A percentile compares a stretch with the other conserved stretches of the same genome.
Evolutionary conservation across 164 flowering plant species (phyloP).

Genomic region (Platanus orientalis): DNA sequence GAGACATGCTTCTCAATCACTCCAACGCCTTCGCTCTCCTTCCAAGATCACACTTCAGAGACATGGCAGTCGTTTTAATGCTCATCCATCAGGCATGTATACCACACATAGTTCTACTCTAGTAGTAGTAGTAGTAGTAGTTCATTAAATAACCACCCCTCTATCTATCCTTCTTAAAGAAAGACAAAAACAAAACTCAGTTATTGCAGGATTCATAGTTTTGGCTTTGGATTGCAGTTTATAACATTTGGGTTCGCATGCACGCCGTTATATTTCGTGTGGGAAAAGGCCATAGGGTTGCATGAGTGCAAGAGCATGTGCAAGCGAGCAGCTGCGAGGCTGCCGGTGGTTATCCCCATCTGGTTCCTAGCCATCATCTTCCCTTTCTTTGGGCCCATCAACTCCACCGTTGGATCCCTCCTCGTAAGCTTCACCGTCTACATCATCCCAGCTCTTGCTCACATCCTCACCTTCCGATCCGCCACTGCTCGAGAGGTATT

Average conservation of each 20-base stretch:
- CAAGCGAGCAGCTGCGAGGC: constrained; percentile 81
- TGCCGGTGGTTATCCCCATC: constrained; percentile 96
- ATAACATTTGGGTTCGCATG: constrained; percentile 97
- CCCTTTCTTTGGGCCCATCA: constrained; percentile 97
- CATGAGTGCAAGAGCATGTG: constrained; percentile 90
- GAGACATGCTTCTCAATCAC: constrained; percentile 87
- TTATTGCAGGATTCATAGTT: too few relatives aligned
- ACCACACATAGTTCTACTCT: too few relatives aligned
- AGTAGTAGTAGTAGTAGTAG: too few relatives aligned
- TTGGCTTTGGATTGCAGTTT: constrained; percentile 47
- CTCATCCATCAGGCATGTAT: constrained; percentile 86
- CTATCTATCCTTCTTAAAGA: too few relatives aligned
- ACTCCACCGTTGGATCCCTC: constrained; percentile 91
- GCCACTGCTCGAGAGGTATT: constrained; percentile 84
- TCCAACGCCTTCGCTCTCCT: constrained; percentile 93
- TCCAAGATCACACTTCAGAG: constrained; percentile 62
- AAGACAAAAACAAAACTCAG: too few relatives aligned
- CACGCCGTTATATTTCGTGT: constrained; percentile 93
- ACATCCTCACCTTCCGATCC: constrained; percentile 79
- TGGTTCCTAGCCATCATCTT: constrained; percentile 96
- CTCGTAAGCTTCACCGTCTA: constrained; percentile 98
- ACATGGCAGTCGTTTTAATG: constrained; percentile 87
- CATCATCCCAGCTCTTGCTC: constrained; percentile 91
- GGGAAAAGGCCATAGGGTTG: constrained; percentile 98
- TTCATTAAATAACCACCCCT: too few relatives aligned